A percentile compares a stretch with the other conserved stretches of the same genome.
phyloP scores from a whole-genome alignment of 1,139 yeast genomes.

The Yamadazyma epiphylla region DNA sequence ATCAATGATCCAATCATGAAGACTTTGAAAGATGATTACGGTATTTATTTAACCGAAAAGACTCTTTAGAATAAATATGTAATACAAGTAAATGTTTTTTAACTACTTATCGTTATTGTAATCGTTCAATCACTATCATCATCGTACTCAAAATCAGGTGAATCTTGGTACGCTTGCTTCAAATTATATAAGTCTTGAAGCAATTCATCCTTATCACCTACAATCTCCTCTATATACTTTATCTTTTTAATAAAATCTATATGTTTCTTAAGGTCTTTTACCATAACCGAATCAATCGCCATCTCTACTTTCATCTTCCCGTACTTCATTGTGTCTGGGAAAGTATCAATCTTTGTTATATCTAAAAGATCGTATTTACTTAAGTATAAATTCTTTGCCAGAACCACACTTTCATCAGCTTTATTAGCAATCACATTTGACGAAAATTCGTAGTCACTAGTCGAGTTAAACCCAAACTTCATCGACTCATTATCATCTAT shows the following conservation, averaged over 20 bases:
- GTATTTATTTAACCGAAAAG: slow-evolving; percentile 85
- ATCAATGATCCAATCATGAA: slow-evolving; percentile 88
- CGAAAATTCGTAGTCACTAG: slow-evolving; percentile 4
- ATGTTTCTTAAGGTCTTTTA: slow-evolving; percentile 45
- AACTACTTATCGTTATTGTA: slow-evolving; percentile 3
- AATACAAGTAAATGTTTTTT: not conserved
- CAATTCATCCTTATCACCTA: slow-evolving; percentile 68
- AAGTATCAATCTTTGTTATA: slow-evolving; percentile 28
- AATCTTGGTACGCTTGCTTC: slow-evolving; percentile 6
- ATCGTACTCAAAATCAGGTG: slow-evolving; percentile 17
- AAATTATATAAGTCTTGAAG: slow-evolving; percentile 46
- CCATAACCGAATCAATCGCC: slow-evolving; percentile 44
- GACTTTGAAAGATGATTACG: slow-evolving; percentile 85
- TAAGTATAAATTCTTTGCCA: slow-evolving; percentile 7
- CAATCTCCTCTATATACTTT: slow-evolving; percentile 26
- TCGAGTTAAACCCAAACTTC: slow-evolving; percentile 12
- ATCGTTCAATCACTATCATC: slow-evolving; percentile 13
- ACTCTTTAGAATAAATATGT: slow-evolving; percentile 33
- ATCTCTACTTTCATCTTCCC: slow-evolving; percentile 29
- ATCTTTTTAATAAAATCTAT: slow-evolving; percentile 39
- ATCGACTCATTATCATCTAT: slow-evolving; percentile 2
- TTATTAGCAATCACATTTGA: slow-evolving; percentile 15
- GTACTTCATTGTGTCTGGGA: slow-evolving; percentile 21
- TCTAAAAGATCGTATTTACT: slow-evolving; percentile 13
- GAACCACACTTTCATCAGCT: slow-evolving; percentile 9